Percentiles rank a stretch among this genome's conserved stretches.
Conservation (phyloP, 495 filamentous ascomycete species). For the Elaphomyces granulatus region DNA sequence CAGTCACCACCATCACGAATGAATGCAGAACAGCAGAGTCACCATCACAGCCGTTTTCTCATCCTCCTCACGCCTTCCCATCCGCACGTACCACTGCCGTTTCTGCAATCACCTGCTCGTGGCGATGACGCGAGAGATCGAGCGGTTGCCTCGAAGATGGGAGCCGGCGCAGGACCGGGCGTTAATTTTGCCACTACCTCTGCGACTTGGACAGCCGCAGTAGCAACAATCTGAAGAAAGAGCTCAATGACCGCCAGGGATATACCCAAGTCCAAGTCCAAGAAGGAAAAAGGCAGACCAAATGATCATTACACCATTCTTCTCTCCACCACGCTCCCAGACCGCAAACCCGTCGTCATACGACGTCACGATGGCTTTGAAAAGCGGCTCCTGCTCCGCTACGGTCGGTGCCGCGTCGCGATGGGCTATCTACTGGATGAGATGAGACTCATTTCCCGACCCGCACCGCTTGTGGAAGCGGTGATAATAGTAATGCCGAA, state of each 20-base stretch:
- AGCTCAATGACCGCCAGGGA: no score
- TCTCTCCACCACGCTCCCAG: slow-evolving; percentile 31
- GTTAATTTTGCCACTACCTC: slow-evolving; percentile 9
- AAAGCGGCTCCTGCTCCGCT: slow-evolving; percentile 45
- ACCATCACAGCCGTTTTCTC: no score
- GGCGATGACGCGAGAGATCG: slow-evolving; percentile 44
- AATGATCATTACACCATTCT: slow-evolving; percentile 34
- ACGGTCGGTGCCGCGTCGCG: slow-evolving; percentile 47
- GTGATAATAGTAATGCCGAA: not conserved
- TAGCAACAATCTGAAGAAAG: no score
- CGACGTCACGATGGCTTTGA: slow-evolving; percentile 57
- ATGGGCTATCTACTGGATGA: slow-evolving; percentile 44
- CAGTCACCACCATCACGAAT: no score
- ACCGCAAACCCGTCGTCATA: slow-evolving; percentile 40
- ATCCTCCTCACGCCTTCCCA: slow-evolving; percentile 24
- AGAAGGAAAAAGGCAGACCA: not conserved
- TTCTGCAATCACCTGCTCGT: slow-evolving; percentile 59
- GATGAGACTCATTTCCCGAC: slow-evolving; percentile 22
- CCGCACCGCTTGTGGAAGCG: not conserved
- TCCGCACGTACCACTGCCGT: slow-evolving; percentile 57
- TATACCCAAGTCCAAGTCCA: no score
- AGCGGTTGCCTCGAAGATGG: slow-evolving; percentile 38
- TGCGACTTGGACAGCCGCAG: no score
- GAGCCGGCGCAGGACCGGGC: not conserved
- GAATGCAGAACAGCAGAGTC: no score